phyloP scores from a whole-genome alignment of 1,139 yeast genomes.

The Taphrina sp. region DNA sequence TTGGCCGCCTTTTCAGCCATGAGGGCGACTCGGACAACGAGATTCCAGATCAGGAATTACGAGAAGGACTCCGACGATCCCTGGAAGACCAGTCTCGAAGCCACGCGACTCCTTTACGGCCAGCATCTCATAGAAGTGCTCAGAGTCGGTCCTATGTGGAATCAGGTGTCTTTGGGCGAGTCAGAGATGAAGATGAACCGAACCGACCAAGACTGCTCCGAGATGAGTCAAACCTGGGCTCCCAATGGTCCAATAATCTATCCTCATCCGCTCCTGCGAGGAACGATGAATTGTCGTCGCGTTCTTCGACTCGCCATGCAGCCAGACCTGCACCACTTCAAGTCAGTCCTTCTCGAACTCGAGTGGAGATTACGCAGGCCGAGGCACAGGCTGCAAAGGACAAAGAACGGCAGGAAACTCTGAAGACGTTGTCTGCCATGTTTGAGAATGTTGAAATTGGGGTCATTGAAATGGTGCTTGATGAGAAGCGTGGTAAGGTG shows the following conservation, averaged over 20 bases:
- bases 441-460: slow-evolving; percentile 73
- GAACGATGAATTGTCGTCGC: slow-evolving; percentile 1
- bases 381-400: slow-evolving; percentile 41
- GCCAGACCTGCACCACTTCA: background rate
- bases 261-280: slow-evolving; percentile 5
- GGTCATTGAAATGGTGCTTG: slow-evolving; percentile 67
- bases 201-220: background rate
- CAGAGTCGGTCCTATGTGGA: slow-evolving; percentile 21
- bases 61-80: background rate
- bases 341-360: slow-evolving; percentile 37
- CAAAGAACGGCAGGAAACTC: slow-evolving; percentile 49
- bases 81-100: too few species aligned
- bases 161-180: slow-evolving; percentile 16
- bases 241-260: background rate
- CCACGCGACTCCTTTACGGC: background rate
- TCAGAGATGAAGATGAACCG: background rate
- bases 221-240: background rate
- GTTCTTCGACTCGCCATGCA: background rate
- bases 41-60: slow-evolving; percentile 9
- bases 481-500: slow-evolving; percentile 64
- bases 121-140: background rate
- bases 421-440: slow-evolving; percentile 59
- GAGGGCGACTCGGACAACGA: slow-evolving; percentile 11
- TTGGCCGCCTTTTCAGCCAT: slow-evolving; percentile 26
- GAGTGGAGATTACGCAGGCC: slow-evolving; percentile 46